Evolutionary conservation across 768 basidiomycete genomes (phyloP), one percentile per base, ranked within the genome.

Genomic region (Lactarius pseudohatsudake): DNA sequence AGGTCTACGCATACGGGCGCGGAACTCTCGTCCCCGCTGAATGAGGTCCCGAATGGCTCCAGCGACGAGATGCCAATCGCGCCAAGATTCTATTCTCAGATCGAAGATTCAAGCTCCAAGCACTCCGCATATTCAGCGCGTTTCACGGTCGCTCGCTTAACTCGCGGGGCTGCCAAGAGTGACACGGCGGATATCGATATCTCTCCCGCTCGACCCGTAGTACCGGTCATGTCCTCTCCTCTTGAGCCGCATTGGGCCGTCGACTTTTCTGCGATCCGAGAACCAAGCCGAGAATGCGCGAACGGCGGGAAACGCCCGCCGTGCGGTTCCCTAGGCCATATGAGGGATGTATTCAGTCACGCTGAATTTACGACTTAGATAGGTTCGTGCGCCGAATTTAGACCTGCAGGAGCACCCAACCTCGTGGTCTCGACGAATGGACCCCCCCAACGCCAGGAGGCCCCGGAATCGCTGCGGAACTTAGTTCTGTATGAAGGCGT

Each of bases 61-160:
- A 18, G 16, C 40, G 4, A 50, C 45, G 10, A 47, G 45, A 22
- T n/a, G 20, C n/a, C 10, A 47, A 22, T 50, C 47, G 47, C n/a
- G 47, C 47, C 47, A 50, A 50, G 47, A 50, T 50, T 50, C 47
- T 22, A 50, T 50, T 22, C 11, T 50, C 47, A 50, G 47, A 50
- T 50, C 22, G 47, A 50, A 13, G 47, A 11, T 50, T n/a, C 45
- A 47, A 47, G 45, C 45, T 43, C 10, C 43, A n/a, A 45, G 43
- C 8, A 45, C n/a, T 22, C 10, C 10, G 47, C 47, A 50, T 50
- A 13, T 50, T 22, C 47, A 22, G 22, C n/a, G 22, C 47, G 4
- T 22, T 50, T 50, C 47, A 22, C 47, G 22, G n/a, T 50, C 4
- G 11, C 47, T 16, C 4, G 47, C n/a, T 22, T 22, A 22, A 22